Evolutionary conservation across 169 alveolate species (phyloP), one percentile per base, ranked within the genome.

Genomic region (Plasmodium adleri): DNA sequence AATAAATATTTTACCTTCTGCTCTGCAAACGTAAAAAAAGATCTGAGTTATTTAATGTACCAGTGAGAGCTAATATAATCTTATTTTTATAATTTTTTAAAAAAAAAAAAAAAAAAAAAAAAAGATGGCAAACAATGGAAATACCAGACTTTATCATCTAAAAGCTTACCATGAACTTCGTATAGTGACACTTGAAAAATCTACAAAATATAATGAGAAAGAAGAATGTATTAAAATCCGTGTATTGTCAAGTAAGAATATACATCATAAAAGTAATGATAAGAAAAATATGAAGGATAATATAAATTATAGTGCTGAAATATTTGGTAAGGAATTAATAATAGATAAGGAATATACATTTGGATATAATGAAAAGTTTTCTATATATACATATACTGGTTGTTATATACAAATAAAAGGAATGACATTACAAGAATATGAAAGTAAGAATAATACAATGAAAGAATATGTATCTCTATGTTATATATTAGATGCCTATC

Each of bases 311-410:
- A 80, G 96, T 9, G 98, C 98, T 3, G 98, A 96, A 71, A 94
- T 95, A 24, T 96, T 95, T 70, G 98, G 98, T 12, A 85, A 88
- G 22, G 98, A 96, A 39, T 68, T 96, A 39, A 93, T 95, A 12
- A 93, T 96, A 1, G 98, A 95, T 67, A 95, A 92, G 15, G 98
- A 95, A n/a, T 80, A 72, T 56, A 72, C 88, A 43, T 88, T 95
- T 39, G 95, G 92, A 12, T 96, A 91, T 7, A 95, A 95, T 12
- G 95, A 95, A 43, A 90, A 94, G 43, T 86, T 96, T 62, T 96
- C 98, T 39, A 92, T 96, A 17, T 96, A 92, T 78, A 95, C 98
- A 39, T 96, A 96, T 96, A 94, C 95, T 22, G 98, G 98, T 15
- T 96, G 98, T 72, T 83, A 95, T 39, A 60, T 96, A 50, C 98